Conservation (phyloP, 2,329 filamentous ascomycete species). For the Fusarium azukiicola region DNA sequence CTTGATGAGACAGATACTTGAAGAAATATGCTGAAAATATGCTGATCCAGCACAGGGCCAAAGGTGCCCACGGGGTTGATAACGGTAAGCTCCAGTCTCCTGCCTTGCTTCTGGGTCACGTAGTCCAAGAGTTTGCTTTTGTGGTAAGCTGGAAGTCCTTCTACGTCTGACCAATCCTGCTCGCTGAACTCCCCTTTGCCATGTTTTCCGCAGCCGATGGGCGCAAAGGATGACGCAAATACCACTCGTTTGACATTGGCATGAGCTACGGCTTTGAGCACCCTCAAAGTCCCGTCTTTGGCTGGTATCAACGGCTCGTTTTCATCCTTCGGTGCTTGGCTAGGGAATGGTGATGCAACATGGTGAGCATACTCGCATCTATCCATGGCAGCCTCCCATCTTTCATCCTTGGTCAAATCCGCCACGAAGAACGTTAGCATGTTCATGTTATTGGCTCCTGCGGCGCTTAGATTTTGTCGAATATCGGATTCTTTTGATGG, state of each 20-base stretch:
- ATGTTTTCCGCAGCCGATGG: neutral
- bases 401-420: slow-evolving; percentile 8
- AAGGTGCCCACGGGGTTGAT: slow-evolving; percentile 14
- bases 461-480: neutral
- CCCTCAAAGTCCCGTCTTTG: neutral
- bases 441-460: neutral
- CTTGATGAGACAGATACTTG: slow-evolving; percentile 21
- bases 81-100: neutral
- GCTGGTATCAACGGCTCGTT: slow-evolving; percentile 2
- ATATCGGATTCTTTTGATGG: neutral
- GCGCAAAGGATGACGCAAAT: slow-evolving; percentile 10
- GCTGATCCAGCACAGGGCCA: slow-evolving; percentile 10
- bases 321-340: slow-evolving; percentile 4
- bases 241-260: neutral
- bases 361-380: slow-evolving; percentile 1
- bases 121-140: slow-evolving; percentile 28
- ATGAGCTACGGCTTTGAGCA: neutral
- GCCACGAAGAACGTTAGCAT: neutral
- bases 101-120: slow-evolving; percentile 10
- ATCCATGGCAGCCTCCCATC: neutral
- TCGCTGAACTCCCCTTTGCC: neutral
- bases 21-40: neutral
- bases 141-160: slow-evolving; percentile 22
- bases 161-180: slow-evolving; percentile 16
- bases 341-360: neutral